Percentiles rank a stretch among this genome's conserved stretches.
These are phyloP conservation scores for Solanum dulcamara DNA, from an alignment of 257 asterid genomes.

Conservation along the genomic window DNA sequence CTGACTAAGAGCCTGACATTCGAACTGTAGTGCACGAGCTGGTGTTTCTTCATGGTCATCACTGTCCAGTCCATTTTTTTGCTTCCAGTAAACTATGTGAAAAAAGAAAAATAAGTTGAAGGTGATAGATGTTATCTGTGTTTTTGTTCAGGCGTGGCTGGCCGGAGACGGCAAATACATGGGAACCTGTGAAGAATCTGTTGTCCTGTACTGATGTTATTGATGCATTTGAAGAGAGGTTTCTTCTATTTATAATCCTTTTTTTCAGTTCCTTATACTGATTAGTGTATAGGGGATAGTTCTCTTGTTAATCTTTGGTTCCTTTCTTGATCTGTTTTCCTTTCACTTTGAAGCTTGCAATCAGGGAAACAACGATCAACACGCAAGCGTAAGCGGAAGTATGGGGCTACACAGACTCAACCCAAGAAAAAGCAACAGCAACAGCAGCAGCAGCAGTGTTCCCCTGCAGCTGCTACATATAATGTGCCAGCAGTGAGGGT, in stretches of 20 bases:
- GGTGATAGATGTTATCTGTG: slow-evolving; percentile 10
- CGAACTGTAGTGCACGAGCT: background rate
- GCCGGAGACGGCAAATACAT: slow-evolving; percentile 81
- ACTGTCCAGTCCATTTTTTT: background rate
- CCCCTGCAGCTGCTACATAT: slow-evolving; percentile 6
- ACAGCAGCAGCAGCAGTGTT: slow-evolving; percentile 12
- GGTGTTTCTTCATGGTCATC: background rate
- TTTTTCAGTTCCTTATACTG: background rate
- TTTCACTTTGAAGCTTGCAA: slow-evolving; percentile 31
- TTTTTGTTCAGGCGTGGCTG: slow-evolving; percentile 72
- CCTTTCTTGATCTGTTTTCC: slow-evolving; percentile 2
- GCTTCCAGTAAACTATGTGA: background rate
- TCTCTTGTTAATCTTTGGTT: background rate
- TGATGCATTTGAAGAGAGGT: slow-evolving; percentile 85
- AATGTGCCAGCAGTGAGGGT: slow-evolving; percentile 8
- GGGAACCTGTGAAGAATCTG: slow-evolving; percentile 85
- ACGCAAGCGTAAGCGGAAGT: slow-evolving; percentile 67
- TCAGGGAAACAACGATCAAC: slow-evolving; percentile 40
- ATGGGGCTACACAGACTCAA: slow-evolving; percentile 34
- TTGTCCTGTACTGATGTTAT: slow-evolving; percentile 51
- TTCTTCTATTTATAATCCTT: background rate
- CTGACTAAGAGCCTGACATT: background rate
- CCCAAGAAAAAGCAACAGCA: slow-evolving; percentile 48
- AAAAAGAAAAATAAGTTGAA: background rate
- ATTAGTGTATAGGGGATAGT: background rate